Evolutionary conservation across 2,329 filamentous ascomycete genomes (phyloP), one percentile per base, ranked within the genome.

Genomic region (Trichoderma breve): DNA sequence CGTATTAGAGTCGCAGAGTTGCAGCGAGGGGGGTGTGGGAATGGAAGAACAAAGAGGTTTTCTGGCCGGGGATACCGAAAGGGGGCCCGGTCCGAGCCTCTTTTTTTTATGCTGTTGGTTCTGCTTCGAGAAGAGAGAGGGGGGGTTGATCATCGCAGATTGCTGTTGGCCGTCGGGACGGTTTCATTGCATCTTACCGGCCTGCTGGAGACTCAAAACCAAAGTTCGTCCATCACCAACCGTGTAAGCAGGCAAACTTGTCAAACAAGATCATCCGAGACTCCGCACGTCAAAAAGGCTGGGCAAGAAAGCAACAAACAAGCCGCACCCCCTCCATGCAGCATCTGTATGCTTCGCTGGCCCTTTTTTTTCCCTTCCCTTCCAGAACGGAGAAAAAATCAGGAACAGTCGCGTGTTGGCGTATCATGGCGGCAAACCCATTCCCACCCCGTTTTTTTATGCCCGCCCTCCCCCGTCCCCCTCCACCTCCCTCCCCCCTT

Each of bases 391-490:
- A 61, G 12, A n/a, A 36, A 61, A 34, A 14, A 67, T 67, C 47
- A 53, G 47, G 47, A 53, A 53, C 55, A 39, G 21, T 43, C 28
- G 66, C 66, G 66, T 69, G 66, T 69, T 39, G 65, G 65, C 36
- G 53, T 68, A 47, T 32, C 55, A 61, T 61, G 36, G 55, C 18
- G 14, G 12, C 39, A 60, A 60, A 68, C 24, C 55, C 63, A 24
- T 26, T 34, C 39, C 9, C 28, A 36, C 28, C 28, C 26, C 12
- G 32, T 43, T 26, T 55, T 55, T 51, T 53, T 47, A 39, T 21
- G 6, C 18, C 26, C n/a, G 34, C 34, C 34, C 34, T 36, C 34
- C 34, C 34, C 34, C 34, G 34, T 36, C 34, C 34, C 11, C 34
- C 12, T 14, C 34, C 34, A 36, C 32, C 32, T 15, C 21, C 15